Base-by-base conservation (phyloP, 805 yeast species). In the Debaryomyces tyrocola region DNA sequence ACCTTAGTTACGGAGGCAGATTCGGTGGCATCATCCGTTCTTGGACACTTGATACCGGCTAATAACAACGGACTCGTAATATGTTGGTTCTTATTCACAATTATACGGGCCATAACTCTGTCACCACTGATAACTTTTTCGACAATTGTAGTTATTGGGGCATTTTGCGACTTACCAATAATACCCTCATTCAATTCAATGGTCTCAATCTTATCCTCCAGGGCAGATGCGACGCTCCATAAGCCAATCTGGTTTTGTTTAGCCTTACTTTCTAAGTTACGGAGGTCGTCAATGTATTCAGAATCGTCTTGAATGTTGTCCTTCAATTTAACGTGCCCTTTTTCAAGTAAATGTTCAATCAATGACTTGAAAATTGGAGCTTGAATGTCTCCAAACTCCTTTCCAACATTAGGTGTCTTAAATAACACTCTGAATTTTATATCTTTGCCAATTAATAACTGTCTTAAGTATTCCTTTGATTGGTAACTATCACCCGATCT, bases 71-170 rank as follows among this genome's bases (percentile, higher is more conserved):
- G 83, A 24, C 82, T 70, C 24, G 79, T 75, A 36, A 75, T 78
- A 49, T 87, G 94, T 35, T 65, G 64, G n/a, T 66, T 64, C 40
- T 72, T 66, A 47, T 69, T 71, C 27, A 80, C 66, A 45, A 82
- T 52, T 10, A 82, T 62, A 35, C 95, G 78, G 10, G 80, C 78
- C 33, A 84, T 69, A n/a, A 88, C 64, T 40, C 96, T 71, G 66
- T 89, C 96, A 41, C 96, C 96, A 51, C 84, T 71, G 48, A 87
- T 74, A 28, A 85, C 94, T 56, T 78, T 82, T 65, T 89, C 96
- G 20, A 89, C 84, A 46, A 89, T 77, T 28, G 87, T 75, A 14
- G 74, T 65, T 41, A 79, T 63, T 20, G 83, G 80, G n/a, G 63
- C 45, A 12, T 57, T 53, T 44, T 59, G 60, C 7, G 81, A 73